Evolutionary conservation across 2,329 filamentous ascomycete genomes (phyloP).

Genomic region (Tolypocladium amazonense): DNA sequence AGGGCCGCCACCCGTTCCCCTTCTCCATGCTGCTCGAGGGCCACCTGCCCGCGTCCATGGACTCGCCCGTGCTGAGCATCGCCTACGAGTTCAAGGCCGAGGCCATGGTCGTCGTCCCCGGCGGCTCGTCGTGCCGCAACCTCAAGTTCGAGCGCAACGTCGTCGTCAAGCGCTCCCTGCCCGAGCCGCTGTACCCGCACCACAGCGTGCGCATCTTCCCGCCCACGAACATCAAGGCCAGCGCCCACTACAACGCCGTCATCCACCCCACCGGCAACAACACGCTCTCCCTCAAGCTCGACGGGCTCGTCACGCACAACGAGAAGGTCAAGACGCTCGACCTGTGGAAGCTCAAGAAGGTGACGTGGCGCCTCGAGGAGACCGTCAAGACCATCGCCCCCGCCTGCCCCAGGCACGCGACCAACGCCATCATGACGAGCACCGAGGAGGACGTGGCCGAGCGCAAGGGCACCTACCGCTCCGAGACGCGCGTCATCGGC

Average conservation of each 20-base stretch:
- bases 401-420: constrained; percentile 66
- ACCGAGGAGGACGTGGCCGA: constrained; percentile 12
- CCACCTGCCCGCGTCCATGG: constrained; percentile 73
- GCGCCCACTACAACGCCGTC: constrained; percentile 70
- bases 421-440: constrained; percentile 22
- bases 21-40: constrained; percentile 83
- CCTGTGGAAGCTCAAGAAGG: constrained; percentile 79
- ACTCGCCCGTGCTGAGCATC: constrained; percentile 61
- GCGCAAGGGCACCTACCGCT: constrained; percentile 61
- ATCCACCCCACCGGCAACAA: constrained; percentile 81
- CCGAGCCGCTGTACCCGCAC: constrained; percentile 65
- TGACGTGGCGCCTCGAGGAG: constrained; percentile 91
- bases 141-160: constrained; percentile 59
- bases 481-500: constrained; percentile 67
- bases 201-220: constrained; percentile 91
- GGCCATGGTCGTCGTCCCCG: constrained; percentile 48
- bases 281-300: constrained; percentile 67
- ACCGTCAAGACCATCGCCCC: constrained; percentile 68
- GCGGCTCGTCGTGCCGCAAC: constrained; percentile 21
- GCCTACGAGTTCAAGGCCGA: constrained; percentile 69
- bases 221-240: constrained; percentile 84
- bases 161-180: constrained; percentile 68
- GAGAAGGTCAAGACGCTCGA: constrained; percentile 59
- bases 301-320: constrained; percentile 70
- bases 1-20: constrained; percentile 64